phyloP scores from a whole-genome alignment of 306 rosid species.

The Gillenia trifoliata region DNA sequence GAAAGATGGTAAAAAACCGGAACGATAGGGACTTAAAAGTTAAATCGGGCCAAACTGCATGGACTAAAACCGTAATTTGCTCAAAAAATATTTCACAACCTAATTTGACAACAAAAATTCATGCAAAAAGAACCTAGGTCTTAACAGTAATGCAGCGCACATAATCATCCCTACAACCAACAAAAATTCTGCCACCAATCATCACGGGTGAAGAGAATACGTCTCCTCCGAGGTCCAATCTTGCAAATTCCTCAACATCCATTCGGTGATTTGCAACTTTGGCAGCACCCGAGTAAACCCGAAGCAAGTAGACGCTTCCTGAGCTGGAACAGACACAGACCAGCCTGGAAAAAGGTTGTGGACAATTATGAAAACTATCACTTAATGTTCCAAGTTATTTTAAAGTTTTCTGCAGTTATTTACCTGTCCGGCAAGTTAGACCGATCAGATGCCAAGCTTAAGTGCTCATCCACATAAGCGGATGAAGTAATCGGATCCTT shows the following conservation, averaged over 20 bases:
- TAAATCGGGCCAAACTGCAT: not conserved
- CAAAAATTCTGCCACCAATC: conserved; percentile 73
- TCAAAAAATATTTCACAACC: not conserved
- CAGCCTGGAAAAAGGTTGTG: conserved; percentile 40
- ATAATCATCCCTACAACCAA: conserved; percentile 81
- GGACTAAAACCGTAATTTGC: not conserved
- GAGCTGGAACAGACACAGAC: conserved; percentile 75
- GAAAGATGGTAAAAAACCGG: not conserved
- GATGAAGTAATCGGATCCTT: conserved; percentile 83
- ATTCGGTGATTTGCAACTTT: conserved; percentile 11
- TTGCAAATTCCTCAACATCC: conserved; percentile 55
- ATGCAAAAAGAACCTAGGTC: not conserved
- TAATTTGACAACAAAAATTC: not conserved
- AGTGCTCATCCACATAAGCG: conserved; percentile 73
- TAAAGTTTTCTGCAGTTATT: not conserved
- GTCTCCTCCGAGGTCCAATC: conserved; percentile 51
- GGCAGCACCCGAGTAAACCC: conserved; percentile 25
- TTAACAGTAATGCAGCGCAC: conserved; percentile 56
- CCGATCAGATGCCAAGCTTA: conserved; percentile 34
- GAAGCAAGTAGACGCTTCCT: conserved; percentile 58
- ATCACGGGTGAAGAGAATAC: conserved; percentile 84
- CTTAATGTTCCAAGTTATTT: not conserved
- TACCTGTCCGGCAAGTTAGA: conserved; percentile 61
- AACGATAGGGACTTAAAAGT: not conserved
- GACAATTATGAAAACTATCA: not conserved